Base-by-base conservation (phyloP, 805 yeast genomes). In the Candida tibetensis region DNA sequence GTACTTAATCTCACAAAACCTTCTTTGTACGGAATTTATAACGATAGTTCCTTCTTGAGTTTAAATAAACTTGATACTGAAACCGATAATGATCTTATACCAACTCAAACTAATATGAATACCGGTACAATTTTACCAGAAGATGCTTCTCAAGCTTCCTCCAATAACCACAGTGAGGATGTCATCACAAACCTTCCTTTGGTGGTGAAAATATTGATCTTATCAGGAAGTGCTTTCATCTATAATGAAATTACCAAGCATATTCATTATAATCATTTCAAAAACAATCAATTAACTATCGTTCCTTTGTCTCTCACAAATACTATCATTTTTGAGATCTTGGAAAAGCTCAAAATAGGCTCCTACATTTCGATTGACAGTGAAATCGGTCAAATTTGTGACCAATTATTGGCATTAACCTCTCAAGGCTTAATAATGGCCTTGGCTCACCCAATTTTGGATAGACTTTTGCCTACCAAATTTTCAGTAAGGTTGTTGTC, bases 391-490 rank as follows among this genome's bases (percentile, higher is more conserved):
- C 30, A 32, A 15, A 19, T 30, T 3, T 34, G 46, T 9, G 61
- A 58, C 42, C 29, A 29, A 5, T 34, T 49, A 3, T 37, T 61
- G 22, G 58, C 60, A n/a, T 51, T 63, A 35, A 36, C 77, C 3
- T 32, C 77, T 7, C 78, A 78, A 46, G 88, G 88, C 2, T 49
- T 79, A 12, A 41, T 75, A n/a, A 70, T 81, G 60, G 82, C 85
- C n/a, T 54, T 69, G 5, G 51, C 74, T 10, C 70, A 75, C 28
- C 85, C 86, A 4, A 31, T 62, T 5, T 51, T 69, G 57, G 73
- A 68, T 44, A 41, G 39, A 8, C 16, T 55, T 13, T 52, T 66
- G 43, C 69, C 72, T 1, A 30, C 53, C 2, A 34, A 39, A 28
- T 51, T 60, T 34, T 55, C 63, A 12, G 55, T 47, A 30, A 47